Base-by-base conservation (phyloP, 2,329 filamentous ascomycete genomes). In the Epichloe gansuensis region DNA sequence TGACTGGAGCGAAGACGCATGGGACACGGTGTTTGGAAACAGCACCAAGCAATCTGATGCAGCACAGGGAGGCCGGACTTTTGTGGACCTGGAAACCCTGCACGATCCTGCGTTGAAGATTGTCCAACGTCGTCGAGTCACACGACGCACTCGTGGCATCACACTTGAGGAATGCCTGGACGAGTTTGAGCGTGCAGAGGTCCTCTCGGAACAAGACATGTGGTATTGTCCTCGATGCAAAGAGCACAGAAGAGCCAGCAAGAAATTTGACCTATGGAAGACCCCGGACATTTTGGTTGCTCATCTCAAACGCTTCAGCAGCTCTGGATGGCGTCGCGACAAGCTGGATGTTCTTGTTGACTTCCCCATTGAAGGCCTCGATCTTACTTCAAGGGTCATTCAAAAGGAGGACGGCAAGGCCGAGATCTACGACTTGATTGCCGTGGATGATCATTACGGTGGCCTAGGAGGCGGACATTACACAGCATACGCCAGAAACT, bases 141-240 rank as follows among this genome's bases (percentile, higher is more conserved):
- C 64, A 31, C 69, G 70, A 13, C 63, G 65, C 11, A 68, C 66
- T 21, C 61, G 82, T 51, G 93, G 93, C 31, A 84, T 96, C 57
- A 84, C 82, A 0, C 75, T 98, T 4, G 85, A 93, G 23, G 89
- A 96, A 60, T 98, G 93, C 64, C 78, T 98, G 51, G 85, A 90
- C 54, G 93, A 97, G 67, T 97, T 95, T 59, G 88, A 93, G 63
- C 91, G 91, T 64, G 87, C 90, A 54, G 93, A 98, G 68, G 82
- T 95, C 13, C 74, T 98, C 4, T 96, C 91, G 0, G 89, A 96
- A 65, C 87, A 94, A 63, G 94, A 98, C 65, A 91, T 89, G 54
- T 98, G 93, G 93, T 97, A 94, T 65, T 98, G 93, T 64, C 91
- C 89, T 52, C 81, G 89, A 34, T 98, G 93, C 76, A 97, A 97